Percentiles rank a stretch among this genome's conserved stretches.
These are phyloP conservation scores for Sarocladiaceae sp. DNA, from an alignment of 2,329 filamentous ascomycete species.

Conservation along the genomic window DNA sequence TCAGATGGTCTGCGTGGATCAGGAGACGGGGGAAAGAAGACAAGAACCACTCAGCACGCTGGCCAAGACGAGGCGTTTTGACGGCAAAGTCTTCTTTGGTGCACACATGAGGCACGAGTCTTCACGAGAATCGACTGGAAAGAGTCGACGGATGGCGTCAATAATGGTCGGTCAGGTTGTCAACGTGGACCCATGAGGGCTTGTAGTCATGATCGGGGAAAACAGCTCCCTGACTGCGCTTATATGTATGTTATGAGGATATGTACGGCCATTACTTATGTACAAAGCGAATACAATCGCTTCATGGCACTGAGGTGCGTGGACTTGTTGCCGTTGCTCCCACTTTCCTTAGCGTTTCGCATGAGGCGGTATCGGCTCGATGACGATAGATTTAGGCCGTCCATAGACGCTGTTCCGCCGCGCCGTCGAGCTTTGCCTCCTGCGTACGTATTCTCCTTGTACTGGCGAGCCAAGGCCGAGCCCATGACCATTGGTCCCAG, in stretches of 20 bases:
- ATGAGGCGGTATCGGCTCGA: too few relatives aligned
- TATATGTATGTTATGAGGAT: too few relatives aligned
- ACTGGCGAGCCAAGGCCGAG: not conserved
- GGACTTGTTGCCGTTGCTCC: too few relatives aligned
- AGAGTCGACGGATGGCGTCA: conserved; percentile 25
- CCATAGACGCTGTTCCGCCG: not conserved
- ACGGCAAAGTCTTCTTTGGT: conserved; percentile 85
- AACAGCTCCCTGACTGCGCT: too few relatives aligned
- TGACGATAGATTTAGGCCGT: too few relatives aligned
- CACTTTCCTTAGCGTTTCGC: too few relatives aligned
- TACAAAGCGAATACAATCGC: too few relatives aligned
- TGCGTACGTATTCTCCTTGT: too few relatives aligned
- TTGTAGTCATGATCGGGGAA: not conserved
- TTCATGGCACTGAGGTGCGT: too few relatives aligned
- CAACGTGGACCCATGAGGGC: conserved; percentile 14
- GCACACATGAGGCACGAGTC: conserved; percentile 61
- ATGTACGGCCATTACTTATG: too few relatives aligned
- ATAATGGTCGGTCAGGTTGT: conserved; percentile 45
- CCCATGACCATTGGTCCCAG: not conserved
- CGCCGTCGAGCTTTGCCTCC: not conserved
- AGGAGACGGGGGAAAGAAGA: conserved; percentile 67
- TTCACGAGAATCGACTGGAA: conserved; percentile 6
- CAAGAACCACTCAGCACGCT: conserved; percentile 86
- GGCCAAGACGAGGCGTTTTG: conserved; percentile 75
- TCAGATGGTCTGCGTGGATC: conserved; percentile 94